Evolutionary conservation across 2,329 filamentous ascomycete species (phyloP).

Genomic region (Sclerotinia minor): DNA sequence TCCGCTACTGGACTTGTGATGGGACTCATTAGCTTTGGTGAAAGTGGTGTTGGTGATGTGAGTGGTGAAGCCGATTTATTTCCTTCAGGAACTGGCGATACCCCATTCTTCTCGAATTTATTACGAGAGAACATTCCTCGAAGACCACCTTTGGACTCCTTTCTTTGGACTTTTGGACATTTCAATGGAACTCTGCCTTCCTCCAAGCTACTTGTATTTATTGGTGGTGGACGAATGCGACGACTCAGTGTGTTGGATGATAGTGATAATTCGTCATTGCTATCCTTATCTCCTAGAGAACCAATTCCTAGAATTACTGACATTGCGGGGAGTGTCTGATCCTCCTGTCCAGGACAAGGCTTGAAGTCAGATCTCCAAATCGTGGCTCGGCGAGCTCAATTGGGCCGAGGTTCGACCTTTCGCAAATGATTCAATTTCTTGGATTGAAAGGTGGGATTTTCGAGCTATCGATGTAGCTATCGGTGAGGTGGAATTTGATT

Average conservation of each 20-base stretch:
- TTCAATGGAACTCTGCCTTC: constrained; percentile 32
- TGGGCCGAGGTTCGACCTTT: neutral
- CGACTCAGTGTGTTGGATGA: constrained; percentile 29
- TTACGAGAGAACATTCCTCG: constrained; percentile 39
- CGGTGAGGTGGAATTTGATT: neutral
- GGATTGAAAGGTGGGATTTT: neutral
- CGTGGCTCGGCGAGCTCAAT: constrained; percentile 7
- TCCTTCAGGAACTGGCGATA: constrained; percentile 33
- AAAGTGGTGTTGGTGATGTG: constrained; percentile 14
- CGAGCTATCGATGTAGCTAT: neutral
- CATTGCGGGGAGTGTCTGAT: constrained; percentile 4
- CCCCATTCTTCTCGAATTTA: constrained; percentile 33
- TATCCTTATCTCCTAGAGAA: neutral
- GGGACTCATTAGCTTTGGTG: constrained; percentile 29
- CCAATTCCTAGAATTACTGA: neutral
- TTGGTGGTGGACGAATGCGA: constrained; percentile 35
- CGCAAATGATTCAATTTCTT: neutral
- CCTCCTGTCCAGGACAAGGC: neutral
- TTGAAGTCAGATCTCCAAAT: constrained; percentile 1
- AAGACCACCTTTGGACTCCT: constrained; percentile 38
- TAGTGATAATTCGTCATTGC: constrained; percentile 1
- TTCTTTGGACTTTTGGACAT: constrained; percentile 32
- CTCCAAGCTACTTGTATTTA: constrained; percentile 28
- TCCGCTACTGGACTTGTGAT: constrained; percentile 30
- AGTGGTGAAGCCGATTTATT: constrained; percentile 12